Base-by-base conservation (phyloP, 805 yeast species). In the Saccharomycopsis vini region DNA sequence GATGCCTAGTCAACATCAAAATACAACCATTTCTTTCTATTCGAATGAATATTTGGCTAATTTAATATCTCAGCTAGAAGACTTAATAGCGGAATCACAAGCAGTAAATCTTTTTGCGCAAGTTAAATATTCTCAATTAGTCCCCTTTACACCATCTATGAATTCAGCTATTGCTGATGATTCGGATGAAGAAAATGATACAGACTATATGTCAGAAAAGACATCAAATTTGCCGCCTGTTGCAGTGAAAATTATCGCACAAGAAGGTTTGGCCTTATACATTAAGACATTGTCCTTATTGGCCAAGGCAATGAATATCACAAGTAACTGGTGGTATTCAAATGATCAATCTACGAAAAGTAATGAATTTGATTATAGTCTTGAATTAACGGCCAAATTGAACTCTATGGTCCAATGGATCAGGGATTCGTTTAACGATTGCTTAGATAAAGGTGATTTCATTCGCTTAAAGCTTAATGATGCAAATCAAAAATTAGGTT, bases 81-180 rank as follows among this genome's bases (percentile, higher is more conserved):
- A 77, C 1, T 64, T 87, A 36, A 87, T 95, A 2, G 87, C 96
- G 1, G 88, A 87, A 64, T 87, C 95, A 0, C 92, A 88, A 57
- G 95, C 95, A 0, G 79, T 92, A 18, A 78, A 80, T 50, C 68
- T 87, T 26, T 88, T 81, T 66, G 97, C 97, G 0, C 95, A 88
- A 52, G 88, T 87, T 22, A 92, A 92, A 61, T 86, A 81, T 55
- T 71, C 81, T 34, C 97, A 90, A 63, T 67, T 89, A 53, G 75
- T 82, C 30, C 95, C 95, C 7, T 67, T 79, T 21, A 81, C 86
- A 1, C 66, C 65, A 13, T 62, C 64, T n/a, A 56, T 59, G 2
- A 44, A 57, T 6, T 43, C 50, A 18, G 46, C 46, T 21, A 46
- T 45, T 34, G 54, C 51, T 39, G 52, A 52, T 35, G 52, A 42